A percentile compares a stretch with the other conserved stretches of the same genome.
These are phyloP conservation scores for Marsdenia floribunda DNA, from an alignment of 257 asterid genomes.

Conservation along the genomic window DNA sequence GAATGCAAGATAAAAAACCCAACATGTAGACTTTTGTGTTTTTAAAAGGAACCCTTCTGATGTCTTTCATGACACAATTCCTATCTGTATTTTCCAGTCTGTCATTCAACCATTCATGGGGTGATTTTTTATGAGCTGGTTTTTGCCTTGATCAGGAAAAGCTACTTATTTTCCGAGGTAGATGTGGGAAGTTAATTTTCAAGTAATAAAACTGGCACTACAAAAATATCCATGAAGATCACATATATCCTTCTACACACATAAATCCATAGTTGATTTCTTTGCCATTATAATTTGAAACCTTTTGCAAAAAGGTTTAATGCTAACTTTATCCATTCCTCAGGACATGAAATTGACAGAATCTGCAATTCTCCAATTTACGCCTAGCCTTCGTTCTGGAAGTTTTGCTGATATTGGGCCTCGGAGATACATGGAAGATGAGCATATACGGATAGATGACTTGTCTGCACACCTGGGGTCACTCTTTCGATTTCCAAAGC, in stretches of 20 bases:
- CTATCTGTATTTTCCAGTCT: not conserved
- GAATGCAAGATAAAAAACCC: no score
- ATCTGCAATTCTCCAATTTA: not conserved
- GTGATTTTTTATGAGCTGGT: not conserved
- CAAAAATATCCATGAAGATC: not conserved
- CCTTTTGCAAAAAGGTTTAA: slow-evolving; percentile 22
- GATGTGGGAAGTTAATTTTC: not conserved
- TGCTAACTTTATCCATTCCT: not conserved
- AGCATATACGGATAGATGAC: slow-evolving; percentile 75
- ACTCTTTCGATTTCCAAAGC: slow-evolving; percentile 49
- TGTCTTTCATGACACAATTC: not conserved
- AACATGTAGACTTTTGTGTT: no score
- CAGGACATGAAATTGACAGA: slow-evolving; percentile 9
- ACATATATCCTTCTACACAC: not conserved
- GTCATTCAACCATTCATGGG: not conserved
- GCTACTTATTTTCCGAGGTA: not conserved
- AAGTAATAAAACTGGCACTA: not conserved
- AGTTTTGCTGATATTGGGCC: slow-evolving; percentile 16
- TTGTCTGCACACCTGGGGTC: slow-evolving; percentile 56
- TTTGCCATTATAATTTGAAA: slow-evolving; percentile 16
- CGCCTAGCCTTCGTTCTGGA: slow-evolving; percentile 13
- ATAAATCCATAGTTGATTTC: not conserved
- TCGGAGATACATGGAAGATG: slow-evolving; percentile 58
- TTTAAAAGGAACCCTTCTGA: not conserved
- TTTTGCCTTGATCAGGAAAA: not conserved